These are phyloP conservation scores for Rhodotorula sp. DNA, from an alignment of 1,284 basidiomycete genomes.

Conservation along the genomic window DNA sequence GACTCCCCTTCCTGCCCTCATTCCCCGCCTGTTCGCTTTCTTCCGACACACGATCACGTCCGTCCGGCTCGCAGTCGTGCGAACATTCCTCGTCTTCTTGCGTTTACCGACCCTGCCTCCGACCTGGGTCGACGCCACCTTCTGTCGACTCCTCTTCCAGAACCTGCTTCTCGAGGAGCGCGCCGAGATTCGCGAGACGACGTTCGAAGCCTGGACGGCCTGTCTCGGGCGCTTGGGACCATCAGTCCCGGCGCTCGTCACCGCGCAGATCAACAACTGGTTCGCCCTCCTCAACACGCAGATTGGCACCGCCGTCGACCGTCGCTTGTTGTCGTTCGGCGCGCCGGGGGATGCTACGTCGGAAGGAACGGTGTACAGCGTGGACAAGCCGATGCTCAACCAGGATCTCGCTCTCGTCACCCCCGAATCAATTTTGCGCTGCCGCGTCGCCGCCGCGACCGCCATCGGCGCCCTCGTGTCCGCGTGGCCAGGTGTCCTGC, in stretches of 20 bases:
- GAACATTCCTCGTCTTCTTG: slow-evolving; percentile 85
- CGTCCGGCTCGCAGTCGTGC: slow-evolving; percentile 89
- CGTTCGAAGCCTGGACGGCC: slow-evolving; percentile 71
- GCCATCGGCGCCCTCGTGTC: slow-evolving; percentile 62
- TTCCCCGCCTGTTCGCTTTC: slow-evolving; percentile 89
- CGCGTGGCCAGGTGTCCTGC: slow-evolving; percentile 31
- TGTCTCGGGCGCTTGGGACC: slow-evolving; percentile 21
- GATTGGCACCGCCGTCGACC: slow-evolving; percentile 75
- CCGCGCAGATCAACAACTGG: slow-evolving; percentile 59
- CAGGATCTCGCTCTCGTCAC: slow-evolving; percentile 86
- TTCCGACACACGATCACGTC: slow-evolving; percentile 95
- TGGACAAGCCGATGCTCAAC: slow-evolving; percentile 92
- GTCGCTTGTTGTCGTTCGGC: slow-evolving; percentile 68
- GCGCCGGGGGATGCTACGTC: slow-evolving; percentile 49
- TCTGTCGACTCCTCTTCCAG: slow-evolving; percentile 85
- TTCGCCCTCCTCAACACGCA: slow-evolving; percentile 88
- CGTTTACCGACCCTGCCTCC: slow-evolving; percentile 65
- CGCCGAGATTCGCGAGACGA: slow-evolving; percentile 74
- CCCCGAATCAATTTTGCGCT: slow-evolving; percentile 74
- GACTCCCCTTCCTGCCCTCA: slow-evolving; percentile 71
- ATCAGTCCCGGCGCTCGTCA: slow-evolving; percentile 3
- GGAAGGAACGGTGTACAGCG: slow-evolving; percentile 72
- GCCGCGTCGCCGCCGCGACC: slow-evolving; percentile 74
- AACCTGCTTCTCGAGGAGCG: slow-evolving; percentile 94
- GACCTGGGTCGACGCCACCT: slow-evolving; percentile 76